These are phyloP conservation scores for Candida nonsorbophila DNA, from an alignment of 805 yeast species.

Conservation along the genomic window DNA sequence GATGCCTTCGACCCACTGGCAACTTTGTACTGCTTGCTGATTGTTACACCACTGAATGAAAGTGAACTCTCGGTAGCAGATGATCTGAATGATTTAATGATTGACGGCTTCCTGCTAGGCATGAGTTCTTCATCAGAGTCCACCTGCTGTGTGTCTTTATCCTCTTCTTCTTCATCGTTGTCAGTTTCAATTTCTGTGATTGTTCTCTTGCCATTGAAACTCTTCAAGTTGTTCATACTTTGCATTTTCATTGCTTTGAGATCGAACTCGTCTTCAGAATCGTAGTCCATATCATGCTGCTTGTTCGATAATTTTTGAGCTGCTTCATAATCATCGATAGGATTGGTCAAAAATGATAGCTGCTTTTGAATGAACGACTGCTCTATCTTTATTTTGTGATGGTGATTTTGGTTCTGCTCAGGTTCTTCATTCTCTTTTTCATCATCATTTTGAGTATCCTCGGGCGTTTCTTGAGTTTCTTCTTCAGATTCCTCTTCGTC, in stretches of 20 bases:
- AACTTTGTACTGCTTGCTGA: slow-evolving; percentile 48
- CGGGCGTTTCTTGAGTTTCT: slow-evolving; percentile 10
- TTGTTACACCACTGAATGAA: slow-evolving; percentile 46
- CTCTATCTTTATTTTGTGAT: slow-evolving; percentile 35
- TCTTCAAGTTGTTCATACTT: slow-evolving; percentile 21
- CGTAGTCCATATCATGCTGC: slow-evolving; percentile 29
- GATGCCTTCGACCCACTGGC: slow-evolving; percentile 55
- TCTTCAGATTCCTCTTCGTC: slow-evolving; percentile 19
- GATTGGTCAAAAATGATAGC: slow-evolving; percentile 45
- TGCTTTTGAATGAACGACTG: slow-evolving; percentile 53
- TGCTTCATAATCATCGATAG: slow-evolving; percentile 25
- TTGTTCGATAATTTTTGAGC: slow-evolving; percentile 23
- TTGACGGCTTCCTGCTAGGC: slow-evolving; percentile 42
- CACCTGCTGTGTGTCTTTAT: slow-evolving; percentile 14
- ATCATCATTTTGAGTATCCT: slow-evolving; percentile 11
- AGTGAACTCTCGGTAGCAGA: slow-evolving; percentile 32
- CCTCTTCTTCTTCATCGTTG: slow-evolving; percentile 9
- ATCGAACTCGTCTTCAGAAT: slow-evolving; percentile 40
- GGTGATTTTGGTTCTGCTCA: slow-evolving; percentile 6
- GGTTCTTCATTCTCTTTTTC: slow-evolving; percentile 12
- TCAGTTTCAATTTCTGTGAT: slow-evolving; percentile 19
- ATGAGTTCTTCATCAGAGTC: slow-evolving; percentile 30
- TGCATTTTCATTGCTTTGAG: slow-evolving; percentile 40
- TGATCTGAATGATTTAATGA: slow-evolving; percentile 43
- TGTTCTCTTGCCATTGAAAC: slow-evolving; percentile 18